phyloP scores from a whole-genome alignment of 2,329 filamentous ascomycete genomes.

The Paecilomyces variotii region DNA sequence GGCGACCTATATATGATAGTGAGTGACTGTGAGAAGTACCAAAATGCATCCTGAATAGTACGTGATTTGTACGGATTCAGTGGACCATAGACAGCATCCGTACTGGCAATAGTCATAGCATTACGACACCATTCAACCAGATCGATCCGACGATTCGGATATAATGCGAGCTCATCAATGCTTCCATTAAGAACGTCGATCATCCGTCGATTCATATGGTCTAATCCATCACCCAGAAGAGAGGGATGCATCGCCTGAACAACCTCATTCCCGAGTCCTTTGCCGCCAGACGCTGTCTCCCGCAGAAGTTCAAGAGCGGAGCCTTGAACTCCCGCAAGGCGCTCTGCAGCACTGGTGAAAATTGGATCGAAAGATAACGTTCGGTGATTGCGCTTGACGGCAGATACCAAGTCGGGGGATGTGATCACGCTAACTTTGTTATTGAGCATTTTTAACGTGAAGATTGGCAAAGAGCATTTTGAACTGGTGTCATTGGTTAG shows the following conservation, averaged over 20 bases:
- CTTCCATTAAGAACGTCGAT: constrained; percentile 5
- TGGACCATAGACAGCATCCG: constrained; percentile 19
- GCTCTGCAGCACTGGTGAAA: constrained; percentile 8
- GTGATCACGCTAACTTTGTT: constrained; percentile 19
- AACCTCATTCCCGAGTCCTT: constrained; percentile 9
- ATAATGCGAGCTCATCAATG: constrained; percentile 11
- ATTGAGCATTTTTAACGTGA: constrained; percentile 16
- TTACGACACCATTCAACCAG: constrained; percentile 19
- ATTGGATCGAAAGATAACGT: constrained; percentile 18
- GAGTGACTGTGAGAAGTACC: constrained; percentile 6
- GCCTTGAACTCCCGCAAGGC: constrained; percentile 12
- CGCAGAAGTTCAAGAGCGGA: constrained; percentile 12
- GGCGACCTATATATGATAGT: background rate
- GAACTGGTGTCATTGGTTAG: background rate
- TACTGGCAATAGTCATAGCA: constrained; percentile 19
- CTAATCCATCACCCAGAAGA: constrained; percentile 14
- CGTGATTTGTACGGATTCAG: constrained; percentile 19
- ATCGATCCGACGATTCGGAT: constrained; percentile 8
- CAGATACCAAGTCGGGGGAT: constrained; percentile 15
- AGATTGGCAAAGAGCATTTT: constrained; percentile 8
- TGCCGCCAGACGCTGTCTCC: constrained; percentile 12
- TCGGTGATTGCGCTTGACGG: constrained; percentile 15
- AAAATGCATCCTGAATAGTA: constrained; percentile 14
- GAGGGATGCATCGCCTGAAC: constrained; percentile 18
- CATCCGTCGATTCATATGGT: constrained; percentile 20